Percentiles rank a stretch among this genome's conserved stretches.
These are phyloP conservation scores for Tricholoma hemisulphureum DNA, from an alignment of 768 basidiomycete species.

Conservation along the genomic window DNA sequence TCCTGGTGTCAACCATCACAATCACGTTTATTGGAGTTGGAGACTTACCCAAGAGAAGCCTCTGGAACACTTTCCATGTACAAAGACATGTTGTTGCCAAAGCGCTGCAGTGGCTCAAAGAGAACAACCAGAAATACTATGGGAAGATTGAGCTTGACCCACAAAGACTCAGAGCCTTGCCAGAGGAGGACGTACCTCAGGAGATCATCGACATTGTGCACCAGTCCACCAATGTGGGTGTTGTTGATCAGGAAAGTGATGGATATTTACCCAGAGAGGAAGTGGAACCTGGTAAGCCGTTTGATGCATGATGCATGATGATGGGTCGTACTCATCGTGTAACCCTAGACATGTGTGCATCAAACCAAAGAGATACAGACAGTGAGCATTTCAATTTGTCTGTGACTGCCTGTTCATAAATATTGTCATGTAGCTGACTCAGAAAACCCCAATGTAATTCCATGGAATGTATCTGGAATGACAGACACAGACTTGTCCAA, in stretches of 20 bases:
- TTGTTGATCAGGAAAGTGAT: not conserved
- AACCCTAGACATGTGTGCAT: not conserved
- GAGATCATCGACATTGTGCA: not conserved
- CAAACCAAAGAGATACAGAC: not conserved
- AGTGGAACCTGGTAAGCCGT: not conserved
- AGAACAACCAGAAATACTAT: not conserved
- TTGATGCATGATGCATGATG: not conserved
- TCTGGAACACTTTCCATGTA: not conserved
- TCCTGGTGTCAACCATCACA: not conserved
- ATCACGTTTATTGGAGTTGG: not conserved
- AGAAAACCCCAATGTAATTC: not conserved
- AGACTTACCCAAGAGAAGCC: not conserved
- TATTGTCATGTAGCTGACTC: slow-evolving; percentile 18
- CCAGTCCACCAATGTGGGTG: not conserved
- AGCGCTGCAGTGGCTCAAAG: not conserved
- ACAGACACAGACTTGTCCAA: not conserved
- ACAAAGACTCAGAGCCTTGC: not conserved
- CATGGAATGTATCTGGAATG: not conserved
- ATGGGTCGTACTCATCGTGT: not conserved
- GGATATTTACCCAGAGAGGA: not conserved
- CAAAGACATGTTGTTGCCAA: not conserved
- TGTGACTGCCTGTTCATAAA: not conserved
- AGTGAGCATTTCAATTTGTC: not conserved
- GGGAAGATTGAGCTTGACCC: no score
- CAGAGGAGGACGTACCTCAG: not conserved